Evolutionary conservation across 2,329 filamentous ascomycete species (phyloP).

Genomic region (Ascochyta koolunga): DNA sequence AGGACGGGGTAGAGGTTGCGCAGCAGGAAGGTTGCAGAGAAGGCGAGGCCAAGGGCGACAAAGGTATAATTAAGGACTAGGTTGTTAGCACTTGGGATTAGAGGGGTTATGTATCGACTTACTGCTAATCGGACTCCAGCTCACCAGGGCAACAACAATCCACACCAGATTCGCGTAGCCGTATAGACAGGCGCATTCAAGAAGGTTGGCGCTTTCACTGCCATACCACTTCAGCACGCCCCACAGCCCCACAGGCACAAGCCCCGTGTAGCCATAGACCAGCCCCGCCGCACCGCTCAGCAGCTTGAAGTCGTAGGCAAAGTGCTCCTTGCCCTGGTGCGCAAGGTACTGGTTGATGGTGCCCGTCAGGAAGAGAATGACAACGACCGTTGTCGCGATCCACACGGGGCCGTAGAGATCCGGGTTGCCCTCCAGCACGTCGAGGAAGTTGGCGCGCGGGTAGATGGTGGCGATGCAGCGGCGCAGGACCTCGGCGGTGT

Average conservation of each 20-base stretch:
- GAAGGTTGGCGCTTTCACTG: slow-evolving; percentile 86
- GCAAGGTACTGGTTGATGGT: slow-evolving; percentile 92
- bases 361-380: slow-evolving; percentile 93
- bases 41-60: slow-evolving; percentile 67
- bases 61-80: slow-evolving; percentile 87
- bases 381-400: slow-evolving; percentile 96
- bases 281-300: slow-evolving; percentile 89
- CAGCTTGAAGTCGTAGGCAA: slow-evolving; percentile 89
- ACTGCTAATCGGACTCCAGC: slow-evolving; percentile 81
- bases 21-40: slow-evolving; percentile 48
- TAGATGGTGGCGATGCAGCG: slow-evolving; percentile 89
- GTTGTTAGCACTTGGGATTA: not conserved
- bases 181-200: slow-evolving; percentile 95
- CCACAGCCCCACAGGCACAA: slow-evolving; percentile 86
- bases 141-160: slow-evolving; percentile 91
- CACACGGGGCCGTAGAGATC: slow-evolving; percentile 97
- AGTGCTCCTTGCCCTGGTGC: slow-evolving; percentile 69
- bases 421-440: slow-evolving; percentile 94
- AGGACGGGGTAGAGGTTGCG: slow-evolving; percentile 71
- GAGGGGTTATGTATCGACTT: slow-evolving; percentile 23
- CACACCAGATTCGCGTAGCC: slow-evolving; percentile 97
- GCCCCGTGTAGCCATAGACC: slow-evolving; percentile 86
- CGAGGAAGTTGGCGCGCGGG: slow-evolving; percentile 92
- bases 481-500: slow-evolving; percentile 85
- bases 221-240: slow-evolving; percentile 92